Conservation (phyloP, 2,329 filamentous ascomycete genomes). For the Lachnellula subtilissima region DNA sequence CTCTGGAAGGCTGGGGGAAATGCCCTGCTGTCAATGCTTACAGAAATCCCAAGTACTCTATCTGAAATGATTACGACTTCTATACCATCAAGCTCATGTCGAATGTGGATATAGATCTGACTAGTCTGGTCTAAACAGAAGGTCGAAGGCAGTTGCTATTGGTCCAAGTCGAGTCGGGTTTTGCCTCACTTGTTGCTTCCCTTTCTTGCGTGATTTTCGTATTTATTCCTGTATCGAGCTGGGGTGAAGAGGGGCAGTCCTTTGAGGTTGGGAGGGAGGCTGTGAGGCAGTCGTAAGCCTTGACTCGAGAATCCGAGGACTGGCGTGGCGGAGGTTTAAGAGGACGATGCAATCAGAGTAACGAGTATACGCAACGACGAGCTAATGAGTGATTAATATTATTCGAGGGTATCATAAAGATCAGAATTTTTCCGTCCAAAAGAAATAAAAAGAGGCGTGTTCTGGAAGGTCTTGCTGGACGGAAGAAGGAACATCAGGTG, state of each 20-base stretch:
- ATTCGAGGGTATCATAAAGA: conserved; percentile 1
- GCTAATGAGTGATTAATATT: conserved; percentile 6
- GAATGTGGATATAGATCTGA: background rate
- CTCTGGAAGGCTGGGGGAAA: conserved; percentile 9
- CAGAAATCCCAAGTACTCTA: background rate
- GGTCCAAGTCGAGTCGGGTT: background rate
- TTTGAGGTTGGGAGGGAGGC: background rate
- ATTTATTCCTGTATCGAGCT: background rate
- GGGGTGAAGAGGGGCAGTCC: background rate
- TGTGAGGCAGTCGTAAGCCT: background rate
- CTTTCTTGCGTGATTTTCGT: background rate
- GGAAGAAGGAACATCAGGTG: conserved; percentile 8
- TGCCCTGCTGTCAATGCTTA: background rate
- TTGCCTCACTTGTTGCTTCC: background rate
- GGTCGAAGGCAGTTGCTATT: background rate
- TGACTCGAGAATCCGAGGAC: conserved; percentile 2
- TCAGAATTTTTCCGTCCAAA: conserved; percentile 7
- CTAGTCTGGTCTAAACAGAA: background rate
- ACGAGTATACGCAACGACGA: conserved; percentile 1
- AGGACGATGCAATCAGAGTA: background rate
- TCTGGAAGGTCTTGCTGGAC: conserved; percentile 13
- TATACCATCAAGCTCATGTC: background rate
- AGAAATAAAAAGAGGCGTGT: conserved; percentile 11
- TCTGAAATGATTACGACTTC: background rate
- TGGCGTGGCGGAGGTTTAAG: background rate